phyloP scores from a whole-genome alignment of 345 rosid species.

The Eucalyptus fibrosa region DNA sequence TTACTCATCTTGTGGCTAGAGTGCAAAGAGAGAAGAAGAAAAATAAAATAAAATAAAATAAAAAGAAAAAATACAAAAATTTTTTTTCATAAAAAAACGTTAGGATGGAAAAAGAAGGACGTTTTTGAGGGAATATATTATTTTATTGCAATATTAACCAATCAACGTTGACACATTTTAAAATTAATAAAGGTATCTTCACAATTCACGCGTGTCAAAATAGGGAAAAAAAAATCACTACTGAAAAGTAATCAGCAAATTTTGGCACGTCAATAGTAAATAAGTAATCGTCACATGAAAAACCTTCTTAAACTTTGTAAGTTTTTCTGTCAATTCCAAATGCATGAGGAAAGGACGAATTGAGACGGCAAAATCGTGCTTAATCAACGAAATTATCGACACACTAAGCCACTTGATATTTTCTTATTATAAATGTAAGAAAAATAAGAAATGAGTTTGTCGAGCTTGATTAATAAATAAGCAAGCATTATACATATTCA shows the following conservation, averaged over 20 bases:
- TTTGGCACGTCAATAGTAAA: not conserved
- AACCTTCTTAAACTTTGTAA: not conserved
- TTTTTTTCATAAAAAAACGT: too few relatives aligned
- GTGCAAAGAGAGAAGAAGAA: too few relatives aligned
- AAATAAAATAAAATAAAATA: too few relatives aligned
- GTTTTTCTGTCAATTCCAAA: not conserved
- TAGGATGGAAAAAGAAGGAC: not conserved
- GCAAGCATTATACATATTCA: not conserved
- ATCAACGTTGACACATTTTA: not conserved
- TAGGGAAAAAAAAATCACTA: too few relatives aligned
- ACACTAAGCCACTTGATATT: not conserved
- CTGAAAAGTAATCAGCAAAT: not conserved
- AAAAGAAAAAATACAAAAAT: too few relatives aligned
- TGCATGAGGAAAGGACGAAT: not conserved
- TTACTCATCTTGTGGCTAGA: not conserved
- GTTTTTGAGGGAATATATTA: not conserved
- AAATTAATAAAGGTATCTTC: not conserved
- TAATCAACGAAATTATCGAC: not conserved
- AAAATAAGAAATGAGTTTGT: not conserved
- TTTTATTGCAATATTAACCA: not conserved
- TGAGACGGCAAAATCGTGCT: not conserved
- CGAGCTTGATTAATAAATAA: not conserved
- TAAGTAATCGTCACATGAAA: not conserved
- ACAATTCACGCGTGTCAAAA: not conserved
- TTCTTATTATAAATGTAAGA: not conserved